These are phyloP conservation scores for Leishmania mexicana DNA, from an alignment of 208 protist genomes.

Conservation along the genomic window DNA sequence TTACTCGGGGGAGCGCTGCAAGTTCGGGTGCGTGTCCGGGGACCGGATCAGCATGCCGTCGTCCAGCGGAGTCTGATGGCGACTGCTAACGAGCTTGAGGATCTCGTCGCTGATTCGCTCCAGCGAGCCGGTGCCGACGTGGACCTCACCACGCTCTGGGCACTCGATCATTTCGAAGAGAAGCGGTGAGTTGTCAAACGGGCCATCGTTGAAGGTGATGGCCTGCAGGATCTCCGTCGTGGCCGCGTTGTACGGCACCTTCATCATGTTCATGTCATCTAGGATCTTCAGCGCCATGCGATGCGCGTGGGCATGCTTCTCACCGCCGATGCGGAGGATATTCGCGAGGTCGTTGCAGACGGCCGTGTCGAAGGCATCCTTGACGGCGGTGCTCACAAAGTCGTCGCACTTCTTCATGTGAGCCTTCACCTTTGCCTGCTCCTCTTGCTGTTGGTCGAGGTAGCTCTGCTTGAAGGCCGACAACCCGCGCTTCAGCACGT, in stretches of 20 bases:
- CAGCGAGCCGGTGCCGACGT: constrained; percentile 48
- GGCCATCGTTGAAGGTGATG: constrained; percentile 77
- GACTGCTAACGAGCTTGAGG: constrained; percentile 78
- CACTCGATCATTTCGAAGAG: constrained; percentile 89
- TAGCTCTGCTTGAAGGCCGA: constrained; percentile 90
- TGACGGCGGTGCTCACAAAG: constrained; percentile 53
- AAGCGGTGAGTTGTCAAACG: constrained; percentile 85
- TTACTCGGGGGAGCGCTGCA: constrained; percentile 83
- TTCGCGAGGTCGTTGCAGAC: constrained; percentile 90
- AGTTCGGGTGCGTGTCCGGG: constrained; percentile 76
- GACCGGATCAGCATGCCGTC: constrained; percentile 70
- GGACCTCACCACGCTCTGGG: constrained; percentile 91
- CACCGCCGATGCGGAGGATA: constrained; percentile 83
- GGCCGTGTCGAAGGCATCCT: constrained; percentile 66
- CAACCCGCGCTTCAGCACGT: constrained; percentile 87
- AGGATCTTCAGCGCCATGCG: constrained; percentile 77
- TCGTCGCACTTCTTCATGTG: constrained; percentile 72
- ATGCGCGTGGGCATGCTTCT: constrained; percentile 71
- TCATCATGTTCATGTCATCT: constrained; percentile 89
- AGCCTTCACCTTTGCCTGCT: constrained; percentile 65
- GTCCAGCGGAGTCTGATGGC: constrained; percentile 86
- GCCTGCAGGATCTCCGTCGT: constrained; percentile 77
- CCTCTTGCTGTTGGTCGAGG: constrained; percentile 79
- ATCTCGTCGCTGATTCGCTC: constrained; percentile 65
- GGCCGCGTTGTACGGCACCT: constrained; percentile 69